phyloP scores from a whole-genome alignment of 305 asterid species.

The Solanum hybrid region DNA sequence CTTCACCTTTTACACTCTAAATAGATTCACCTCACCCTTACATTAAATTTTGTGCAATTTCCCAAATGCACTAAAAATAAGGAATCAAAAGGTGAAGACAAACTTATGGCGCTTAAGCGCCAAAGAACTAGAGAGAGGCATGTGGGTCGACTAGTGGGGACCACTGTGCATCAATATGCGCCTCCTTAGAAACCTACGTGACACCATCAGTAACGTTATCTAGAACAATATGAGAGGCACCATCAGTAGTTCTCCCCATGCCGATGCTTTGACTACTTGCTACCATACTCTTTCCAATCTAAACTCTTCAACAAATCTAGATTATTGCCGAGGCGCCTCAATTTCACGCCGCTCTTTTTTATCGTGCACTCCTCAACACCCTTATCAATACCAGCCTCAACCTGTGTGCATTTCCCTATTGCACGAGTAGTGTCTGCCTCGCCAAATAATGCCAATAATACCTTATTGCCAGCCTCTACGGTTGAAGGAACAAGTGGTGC shows the following conservation, averaged over 20 bases:
- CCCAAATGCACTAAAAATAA: neutral
- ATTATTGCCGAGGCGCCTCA: neutral
- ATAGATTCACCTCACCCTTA: neutral
- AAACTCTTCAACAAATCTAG: neutral
- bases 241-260: neutral
- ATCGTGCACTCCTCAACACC: neutral
- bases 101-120: neutral
- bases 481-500: neutral
- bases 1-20: neutral
- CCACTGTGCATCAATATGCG: neutral
- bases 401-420: neutral
- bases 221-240: neutral
- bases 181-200: neutral
- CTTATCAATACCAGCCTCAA: neutral
- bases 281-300: neutral
- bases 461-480: neutral
- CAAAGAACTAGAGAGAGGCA: neutral
- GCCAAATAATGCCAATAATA: neutral
- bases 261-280: neutral
- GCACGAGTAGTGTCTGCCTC: neutral
- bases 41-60: neutral
- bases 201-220: neutral
- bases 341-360: neutral
- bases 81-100: neutral
- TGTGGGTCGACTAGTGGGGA: neutral